Evolutionary conservation across 179 eudicot species (phyloP), one percentile per base, ranked within the genome.

Genomic region (Drosera spatulata): DNA sequence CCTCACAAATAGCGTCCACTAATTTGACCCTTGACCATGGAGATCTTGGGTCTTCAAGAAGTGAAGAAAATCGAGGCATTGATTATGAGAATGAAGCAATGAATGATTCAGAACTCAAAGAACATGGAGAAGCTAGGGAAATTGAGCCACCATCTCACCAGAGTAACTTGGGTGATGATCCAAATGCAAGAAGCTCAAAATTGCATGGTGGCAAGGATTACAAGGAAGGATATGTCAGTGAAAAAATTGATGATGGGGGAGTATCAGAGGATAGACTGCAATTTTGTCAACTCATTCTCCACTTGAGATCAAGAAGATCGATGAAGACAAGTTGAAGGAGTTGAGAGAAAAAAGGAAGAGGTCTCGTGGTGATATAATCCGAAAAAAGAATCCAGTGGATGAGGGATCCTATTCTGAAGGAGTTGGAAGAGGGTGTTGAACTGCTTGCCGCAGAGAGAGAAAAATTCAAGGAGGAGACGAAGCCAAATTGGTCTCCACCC

Each of bases 351-450:
- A 85, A 67, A 71, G 93, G 63, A 84, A 69, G 74, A 93, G 84
- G 73, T 75, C 89, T 5, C 79, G 79, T n/a, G 78, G 77, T 10
- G 96, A 86, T 58, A 55, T 68, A 12, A 58, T 80, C 62, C 77
- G 75, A 51, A 86, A 73, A 72, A 77, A 71, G 61, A 88, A 90
- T 63, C 61, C 76, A 47, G 58, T 77, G 75, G 96, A 89, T 59
- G 96, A 88, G 46, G 86, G 96, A 86, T 74, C 83, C 89, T 53
- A 90, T 93, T 56, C 72, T 86, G 72, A 82, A 85, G 65, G 86
- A 88, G 72, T 63, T 88, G 60, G 96, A 88, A 69, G 88, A 83
- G 74, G 95, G 89, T 53, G 82, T 88, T 62, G 96, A 86, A 69
- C 64, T 93, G 75, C 86, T 90, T 48, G 71, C 71, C 61, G 85